Percentiles rank a stretch among this genome's conserved stretches.
Conservation (phyloP, 2,329 filamentous ascomycete genomes). For the Rhinocladiella mackenziei region DNA sequence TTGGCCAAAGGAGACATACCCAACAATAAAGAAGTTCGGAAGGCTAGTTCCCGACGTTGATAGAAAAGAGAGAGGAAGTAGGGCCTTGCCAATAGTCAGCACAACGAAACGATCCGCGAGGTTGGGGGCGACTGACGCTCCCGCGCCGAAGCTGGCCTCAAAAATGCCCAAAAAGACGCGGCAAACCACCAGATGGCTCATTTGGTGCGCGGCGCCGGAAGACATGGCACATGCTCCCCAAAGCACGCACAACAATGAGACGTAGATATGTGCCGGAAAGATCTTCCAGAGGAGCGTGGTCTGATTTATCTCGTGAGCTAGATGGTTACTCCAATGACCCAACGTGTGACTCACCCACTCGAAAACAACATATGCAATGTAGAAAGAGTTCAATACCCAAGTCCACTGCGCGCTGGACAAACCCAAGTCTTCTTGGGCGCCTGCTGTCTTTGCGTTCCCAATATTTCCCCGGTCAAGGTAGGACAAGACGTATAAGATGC, state of each 20-base stretch:
- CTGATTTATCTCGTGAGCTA: too few species aligned
- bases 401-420: neutral
- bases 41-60: neutral
- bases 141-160: neutral
- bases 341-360: too few species aligned
- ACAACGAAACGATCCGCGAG: too few species aligned
- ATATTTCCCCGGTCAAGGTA: neutral
- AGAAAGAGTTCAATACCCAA: neutral
- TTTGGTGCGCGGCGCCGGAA: neutral
- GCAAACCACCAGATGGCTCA: neutral
- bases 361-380: neutral
- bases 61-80: neutral
- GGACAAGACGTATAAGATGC: neutral
- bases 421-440: neutral
- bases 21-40: neutral
- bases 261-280: neutral
- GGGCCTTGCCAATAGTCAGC: too few species aligned
- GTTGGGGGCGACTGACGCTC: too few species aligned
- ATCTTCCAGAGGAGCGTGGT: neutral
- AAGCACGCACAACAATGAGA: neutral
- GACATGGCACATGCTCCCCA: neutral
- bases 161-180: neutral
- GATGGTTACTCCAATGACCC: too few species aligned
- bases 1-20: neutral
- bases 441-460: neutral